phyloP scores from a whole-genome alignment of 768 basidiomycete species.

The Naematelia encephala region DNA sequence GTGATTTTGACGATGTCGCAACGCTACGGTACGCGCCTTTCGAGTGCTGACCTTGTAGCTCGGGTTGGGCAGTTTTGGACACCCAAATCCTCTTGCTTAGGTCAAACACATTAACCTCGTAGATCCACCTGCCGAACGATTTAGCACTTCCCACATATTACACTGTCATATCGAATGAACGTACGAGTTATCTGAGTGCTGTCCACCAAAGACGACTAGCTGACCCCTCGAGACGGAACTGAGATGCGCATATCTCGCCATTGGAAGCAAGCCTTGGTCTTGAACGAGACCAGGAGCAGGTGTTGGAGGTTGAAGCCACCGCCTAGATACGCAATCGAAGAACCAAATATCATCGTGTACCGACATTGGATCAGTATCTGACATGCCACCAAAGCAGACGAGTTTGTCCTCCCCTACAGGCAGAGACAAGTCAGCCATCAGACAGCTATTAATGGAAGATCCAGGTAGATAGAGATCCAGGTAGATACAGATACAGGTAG shows the following conservation, averaged over 20 bases:
- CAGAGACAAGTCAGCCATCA: too few species aligned
- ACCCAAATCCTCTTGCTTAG: conserved; percentile 71
- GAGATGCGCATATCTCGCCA: conserved; percentile 89
- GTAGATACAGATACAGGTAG: too few species aligned
- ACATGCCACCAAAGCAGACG: conserved; percentile 92
- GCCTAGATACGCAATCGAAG: conserved; percentile 68
- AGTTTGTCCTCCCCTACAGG: conserved; percentile 72
- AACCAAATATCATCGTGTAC: conserved; percentile 92
- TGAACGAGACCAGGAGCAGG: conserved; percentile 47
- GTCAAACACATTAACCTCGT: conserved; percentile 88
- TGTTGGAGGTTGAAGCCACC: conserved; percentile 63
- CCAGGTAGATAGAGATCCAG: too few species aligned
- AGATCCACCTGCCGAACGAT: conserved; percentile 61
- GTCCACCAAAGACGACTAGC: conserved; percentile 89
- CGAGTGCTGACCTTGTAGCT: conserved; percentile 80
- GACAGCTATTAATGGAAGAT: background rate
- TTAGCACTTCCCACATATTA: too few species aligned
- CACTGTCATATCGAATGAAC: conserved; percentile 17
- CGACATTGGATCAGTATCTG: conserved; percentile 67
- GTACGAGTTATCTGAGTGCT: conserved; percentile 76
- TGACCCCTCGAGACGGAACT: conserved; percentile 79
- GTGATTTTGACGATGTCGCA: conserved; percentile 70
- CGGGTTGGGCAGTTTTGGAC: conserved; percentile 55
- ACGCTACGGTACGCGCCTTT: conserved; percentile 92
- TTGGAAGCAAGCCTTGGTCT: conserved; percentile 62